Evolutionary conservation across 176 grass and related monocot genomes (phyloP).

Genomic region (Phyllostachys edulis): DNA sequence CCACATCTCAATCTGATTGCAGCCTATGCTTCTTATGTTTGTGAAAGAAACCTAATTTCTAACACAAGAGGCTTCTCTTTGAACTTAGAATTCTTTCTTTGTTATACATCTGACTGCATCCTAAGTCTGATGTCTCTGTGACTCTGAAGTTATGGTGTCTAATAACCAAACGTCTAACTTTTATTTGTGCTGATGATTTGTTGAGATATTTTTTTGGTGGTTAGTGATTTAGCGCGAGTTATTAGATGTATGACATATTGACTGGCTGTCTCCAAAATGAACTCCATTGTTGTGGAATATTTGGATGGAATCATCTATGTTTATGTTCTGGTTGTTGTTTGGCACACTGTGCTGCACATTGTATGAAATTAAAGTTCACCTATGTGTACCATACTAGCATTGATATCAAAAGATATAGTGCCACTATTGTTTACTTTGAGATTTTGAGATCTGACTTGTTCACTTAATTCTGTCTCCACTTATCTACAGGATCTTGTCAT

Average conservation of each 20-base stretch:
- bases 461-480: slow-evolving; percentile 13
- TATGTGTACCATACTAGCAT: background rate
- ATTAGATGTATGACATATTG: background rate
- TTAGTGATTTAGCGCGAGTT: background rate
- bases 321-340: background rate
- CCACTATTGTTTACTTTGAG: background rate
- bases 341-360: background rate
- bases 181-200: background rate
- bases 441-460: background rate
- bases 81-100: slow-evolving; percentile 16
- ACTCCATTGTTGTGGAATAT: background rate
- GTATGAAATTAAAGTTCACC: background rate
- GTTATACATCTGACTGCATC: background rate
- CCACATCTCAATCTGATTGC: background rate
- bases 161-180: background rate
- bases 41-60: background rate
- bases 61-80: background rate
- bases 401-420: background rate
- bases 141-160: background rate
- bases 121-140: background rate
- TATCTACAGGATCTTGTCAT: slow-evolving; percentile 83
- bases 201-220: background rate
- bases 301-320: background rate
- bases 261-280: background rate
- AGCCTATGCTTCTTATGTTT: background rate